Base-by-base conservation (phyloP, 495 filamentous ascomycete genomes). In the Tetracladium marchalianum region DNA sequence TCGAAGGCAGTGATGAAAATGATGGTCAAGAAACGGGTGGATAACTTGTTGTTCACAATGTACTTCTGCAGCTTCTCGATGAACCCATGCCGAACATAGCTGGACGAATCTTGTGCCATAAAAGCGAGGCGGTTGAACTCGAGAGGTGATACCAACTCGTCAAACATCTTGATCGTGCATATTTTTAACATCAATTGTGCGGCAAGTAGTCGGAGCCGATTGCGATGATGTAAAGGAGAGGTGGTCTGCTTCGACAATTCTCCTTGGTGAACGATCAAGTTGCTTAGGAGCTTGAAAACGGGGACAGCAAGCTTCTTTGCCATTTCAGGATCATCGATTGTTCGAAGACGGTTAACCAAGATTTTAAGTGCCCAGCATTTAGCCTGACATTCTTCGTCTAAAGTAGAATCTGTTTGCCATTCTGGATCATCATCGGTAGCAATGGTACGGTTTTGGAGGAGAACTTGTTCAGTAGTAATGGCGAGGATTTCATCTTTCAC, bases 1-100 rank as follows among this genome's bases (percentile, higher is more conserved):
- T 99, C 92, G 53, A 88, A 95, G 1, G 92, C 90, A 47, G 88
- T 79, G 27, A 97, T 66, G 66, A 93, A 97, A 5, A 90, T 72
- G 36, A 95, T 78, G 6, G 82, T 82, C 59, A 93, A 93, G 73
- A 87, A 99, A 6, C 93, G 76, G 11, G 72, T 56, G 1, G 81
- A 72, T 7, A 99, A 73, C 50, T 77, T 79, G 31, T 68, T 66
- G 16, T 78, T 72, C 4, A 77, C 80, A 2, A 90, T 75, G 55
- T 89, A 85, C 65, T 95, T 96, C 60, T 92, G 90, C 22, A 99
- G 68, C 47, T 87, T 84, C 52, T 76, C 77, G 39, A 93, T 66
- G 49, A 96, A 97, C 0, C 75, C 80, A 39, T 69, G 73, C 24
- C 92, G 80, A 35, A 97, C 86, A 52, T 81, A 71, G 3, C 72